Percentiles rank a stretch among this genome's conserved stretches.
Conservation (phyloP, 1,284 basidiomycete species). For the Trametes polyzona region DNA sequence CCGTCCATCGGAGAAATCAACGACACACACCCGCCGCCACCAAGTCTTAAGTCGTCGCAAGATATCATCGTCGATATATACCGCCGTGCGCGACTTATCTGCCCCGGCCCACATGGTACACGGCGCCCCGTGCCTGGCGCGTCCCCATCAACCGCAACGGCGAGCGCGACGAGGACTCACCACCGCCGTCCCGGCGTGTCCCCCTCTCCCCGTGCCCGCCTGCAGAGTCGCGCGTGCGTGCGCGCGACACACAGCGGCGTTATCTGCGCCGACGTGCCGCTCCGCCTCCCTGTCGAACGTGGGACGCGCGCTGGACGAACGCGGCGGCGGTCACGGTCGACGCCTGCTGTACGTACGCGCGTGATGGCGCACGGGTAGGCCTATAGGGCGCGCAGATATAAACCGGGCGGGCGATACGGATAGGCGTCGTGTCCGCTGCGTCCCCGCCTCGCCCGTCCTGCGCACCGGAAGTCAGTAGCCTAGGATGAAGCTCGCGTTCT, state of each 20-base stretch:
- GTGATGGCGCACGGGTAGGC: background rate
- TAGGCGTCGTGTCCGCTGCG: background rate
- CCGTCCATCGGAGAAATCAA: no score
- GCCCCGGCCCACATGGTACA: background rate
- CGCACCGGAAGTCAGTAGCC: no score
- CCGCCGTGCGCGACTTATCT: background rate
- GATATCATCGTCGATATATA: no score
- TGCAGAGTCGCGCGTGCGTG: background rate
- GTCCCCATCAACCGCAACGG: background rate
- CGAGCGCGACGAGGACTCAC: background rate
- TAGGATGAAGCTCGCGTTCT: conserved; percentile 16
- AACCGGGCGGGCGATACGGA: background rate
- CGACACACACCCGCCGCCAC: no score
- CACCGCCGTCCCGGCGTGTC: background rate
- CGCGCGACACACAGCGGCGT: background rate
- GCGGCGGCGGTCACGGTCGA: no score
- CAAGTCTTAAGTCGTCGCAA: no score
- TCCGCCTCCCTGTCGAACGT: background rate
- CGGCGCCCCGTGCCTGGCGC: background rate
- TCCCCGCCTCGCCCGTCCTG: background rate
- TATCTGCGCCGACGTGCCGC: conserved; percentile 1
- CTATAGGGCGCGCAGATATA: background rate
- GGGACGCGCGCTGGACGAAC: background rate
- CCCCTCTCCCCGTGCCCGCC: background rate
- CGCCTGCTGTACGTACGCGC: no score